Base-by-base conservation (phyloP, 805 yeast species). In the Myxozyma lipomycoides region DNA sequence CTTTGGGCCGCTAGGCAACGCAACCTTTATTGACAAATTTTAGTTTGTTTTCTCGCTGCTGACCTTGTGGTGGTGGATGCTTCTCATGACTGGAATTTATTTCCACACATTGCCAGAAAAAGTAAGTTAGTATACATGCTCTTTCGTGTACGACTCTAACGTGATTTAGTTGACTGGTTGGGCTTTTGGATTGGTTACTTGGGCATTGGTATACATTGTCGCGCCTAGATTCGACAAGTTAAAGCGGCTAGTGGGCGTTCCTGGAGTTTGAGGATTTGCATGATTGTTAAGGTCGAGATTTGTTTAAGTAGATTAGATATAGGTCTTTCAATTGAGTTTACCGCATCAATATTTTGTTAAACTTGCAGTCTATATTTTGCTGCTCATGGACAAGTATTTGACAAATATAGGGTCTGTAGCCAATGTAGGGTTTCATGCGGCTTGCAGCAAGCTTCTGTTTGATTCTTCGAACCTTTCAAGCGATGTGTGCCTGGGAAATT, bases 71-170 rank as follows among this genome's bases (percentile, higher is more conserved):
- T 75, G 83, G 74, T 86, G 87, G 79, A 88, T 89, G 93, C 73
- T 90, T 37, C 69, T 90, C 28, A 79, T 86, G 75, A 91, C 98
- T 1, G 77, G 85, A 51, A 74, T 85, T 15, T 84, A 86, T 63
- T 91, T 89, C 77, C 98, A 93, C 68, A 81, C 93, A 0, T 66
- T 85, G 24, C 55, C 69, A 3, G 98, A 90, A 64, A 89, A 88
- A 54, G 54, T 60, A 36, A 34, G 15, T 10, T 17, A 35, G 6
- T 35, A 12, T 35, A 12, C 15, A 28, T 15, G 34, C 34, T 10
- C 15, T 28, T n/a, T n/a, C n/a, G n/a, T n/a, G n/a, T n/a, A n/a
- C n/a, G n/a, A n/a, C 15, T 10, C 34, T 28, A 10, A 28, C 15
- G 15, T 28, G 34, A 15, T 28, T 5, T 35, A 58, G 54, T 37